Base-by-base conservation (phyloP, 1,284 basidiomycete genomes). In the Ceratobasidium sp. region DNA sequence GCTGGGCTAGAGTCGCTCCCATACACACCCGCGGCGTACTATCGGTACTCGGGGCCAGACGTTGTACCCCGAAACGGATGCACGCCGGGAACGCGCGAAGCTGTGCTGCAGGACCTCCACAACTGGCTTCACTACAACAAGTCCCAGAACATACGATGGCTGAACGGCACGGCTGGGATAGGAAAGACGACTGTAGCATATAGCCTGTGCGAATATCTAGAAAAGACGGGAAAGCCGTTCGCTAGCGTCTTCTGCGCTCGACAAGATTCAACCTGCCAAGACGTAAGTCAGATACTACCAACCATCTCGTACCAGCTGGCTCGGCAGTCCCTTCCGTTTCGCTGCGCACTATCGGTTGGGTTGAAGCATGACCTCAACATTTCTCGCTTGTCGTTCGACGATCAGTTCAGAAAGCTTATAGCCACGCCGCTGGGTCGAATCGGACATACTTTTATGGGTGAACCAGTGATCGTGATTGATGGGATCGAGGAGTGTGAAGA, bases 141-240 rank as follows among this genome's bases (percentile, higher is more conserved):
- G 23, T 10, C 6, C 12, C 50, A 56, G n/a, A 26, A 40, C 3
- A 15, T 71, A 1, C 59, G 23, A 28, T 71, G 54, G 52, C 17
- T 71, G 23, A 71, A 59, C 38, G 54, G 68, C 33, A 71, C 50
- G 6, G 50, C 50, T 71, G 67, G 67, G 46, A 46, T 7, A 15
- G 57, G 38, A 5, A 61, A 61, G 23, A 61, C 57, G 23, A 61
- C 61, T 20, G 40, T 66, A 17, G 64, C 64, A 66, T 44, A 26
- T 20, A 66, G 44, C 64, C 17, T 66, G n/a, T 46, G 44, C 64
- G 64, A 66, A n/a, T 13, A 20, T 9, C 42, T 66, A 28, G 42
- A 66, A 17, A 46, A 4, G 5, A 12, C n/a, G 1, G 40, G 28
- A 3, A n/a, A 46, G 13, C 64, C 33, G 46, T 44, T 26, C 15